phyloP scores from a whole-genome alignment of 225 moss, liverwort and hornwort genomes.

The Straminergon stramineum region DNA sequence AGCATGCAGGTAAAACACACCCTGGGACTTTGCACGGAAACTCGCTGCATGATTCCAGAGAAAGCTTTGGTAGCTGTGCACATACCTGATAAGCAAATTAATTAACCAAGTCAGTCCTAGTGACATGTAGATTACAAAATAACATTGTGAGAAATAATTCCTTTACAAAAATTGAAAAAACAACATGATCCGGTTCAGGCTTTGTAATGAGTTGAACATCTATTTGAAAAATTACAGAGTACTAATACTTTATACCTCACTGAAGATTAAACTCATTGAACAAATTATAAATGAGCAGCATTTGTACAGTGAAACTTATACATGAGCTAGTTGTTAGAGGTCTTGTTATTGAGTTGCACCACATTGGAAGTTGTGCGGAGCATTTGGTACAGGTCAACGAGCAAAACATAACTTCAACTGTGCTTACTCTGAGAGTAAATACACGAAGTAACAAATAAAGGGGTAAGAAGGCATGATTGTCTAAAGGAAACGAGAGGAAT shows the following conservation, averaged over 20 bases:
- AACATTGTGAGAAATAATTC: neutral
- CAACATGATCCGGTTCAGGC: neutral
- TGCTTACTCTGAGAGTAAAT: neutral
- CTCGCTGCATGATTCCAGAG: conserved; percentile 96
- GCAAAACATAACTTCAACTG: neutral
- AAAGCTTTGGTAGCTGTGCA: conserved; percentile 99
- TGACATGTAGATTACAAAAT: neutral
- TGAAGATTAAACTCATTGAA: neutral
- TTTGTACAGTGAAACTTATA: neutral
- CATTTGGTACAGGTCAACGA: neutral
- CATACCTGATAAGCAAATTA: conserved; percentile 57
- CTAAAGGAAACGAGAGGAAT: neutral
- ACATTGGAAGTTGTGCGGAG: neutral
- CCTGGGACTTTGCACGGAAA: conserved; percentile 59
- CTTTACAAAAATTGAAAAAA: neutral
- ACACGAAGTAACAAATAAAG: neutral
- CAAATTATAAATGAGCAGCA: neutral
- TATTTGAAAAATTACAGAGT: neutral
- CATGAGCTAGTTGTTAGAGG: neutral
- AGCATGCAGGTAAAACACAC: conserved; percentile 11
- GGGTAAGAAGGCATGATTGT: neutral
- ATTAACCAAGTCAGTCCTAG: neutral
- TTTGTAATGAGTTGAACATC: neutral
- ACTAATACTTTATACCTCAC: neutral
- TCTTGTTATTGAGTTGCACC: neutral